A percentile compares a stretch with the other conserved stretches of the same genome.
These are phyloP conservation scores for Lagenidium giganteum DNA, from an alignment of 352 stramenopile species.

Conservation along the genomic window DNA sequence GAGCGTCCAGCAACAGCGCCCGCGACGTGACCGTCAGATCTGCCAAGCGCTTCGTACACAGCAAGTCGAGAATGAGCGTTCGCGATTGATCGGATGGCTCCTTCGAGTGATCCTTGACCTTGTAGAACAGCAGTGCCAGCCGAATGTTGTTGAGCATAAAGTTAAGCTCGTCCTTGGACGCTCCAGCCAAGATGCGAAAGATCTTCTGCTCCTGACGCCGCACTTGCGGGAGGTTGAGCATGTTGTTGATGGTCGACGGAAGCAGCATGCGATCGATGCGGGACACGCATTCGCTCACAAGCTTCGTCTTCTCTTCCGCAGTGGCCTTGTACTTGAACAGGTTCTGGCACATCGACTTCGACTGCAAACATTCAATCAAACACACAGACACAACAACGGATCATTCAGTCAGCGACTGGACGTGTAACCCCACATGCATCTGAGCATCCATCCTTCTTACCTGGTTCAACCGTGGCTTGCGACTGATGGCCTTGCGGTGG, in stretches of 20 bases:
- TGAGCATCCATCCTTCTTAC: too few relatives aligned
- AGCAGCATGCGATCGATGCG: conserved; percentile 81
- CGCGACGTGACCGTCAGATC: conserved; percentile 91
- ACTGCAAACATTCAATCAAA: conserved; percentile 5
- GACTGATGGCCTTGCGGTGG: conserved; percentile 68
- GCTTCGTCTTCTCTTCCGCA: conserved; percentile 69
- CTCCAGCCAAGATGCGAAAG: conserved; percentile 93
- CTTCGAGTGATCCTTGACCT: conserved; percentile 93
- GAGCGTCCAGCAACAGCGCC: conserved; percentile 91
- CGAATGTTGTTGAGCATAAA: conserved; percentile 94
- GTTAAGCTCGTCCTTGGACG: conserved; percentile 95
- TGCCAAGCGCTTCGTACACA: conserved; percentile 90
- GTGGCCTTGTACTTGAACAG: conserved; percentile 82
- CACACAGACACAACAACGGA: neutral
- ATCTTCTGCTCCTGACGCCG: conserved; percentile 92
- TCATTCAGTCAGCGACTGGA: neutral
- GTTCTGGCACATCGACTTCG: conserved; percentile 58
- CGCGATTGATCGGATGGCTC: conserved; percentile 75
- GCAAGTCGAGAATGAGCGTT: conserved; percentile 92
- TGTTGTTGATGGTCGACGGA: conserved; percentile 86
- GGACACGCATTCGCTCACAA: conserved; percentile 67
- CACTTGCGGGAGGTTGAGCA: conserved; percentile 78
- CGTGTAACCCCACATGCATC: too few relatives aligned
- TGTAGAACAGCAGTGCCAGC: conserved; percentile 96
- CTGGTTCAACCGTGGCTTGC: conserved; percentile 43